Conservation (phyloP, 805 yeast genomes). For the Saitoella complicata region DNA sequence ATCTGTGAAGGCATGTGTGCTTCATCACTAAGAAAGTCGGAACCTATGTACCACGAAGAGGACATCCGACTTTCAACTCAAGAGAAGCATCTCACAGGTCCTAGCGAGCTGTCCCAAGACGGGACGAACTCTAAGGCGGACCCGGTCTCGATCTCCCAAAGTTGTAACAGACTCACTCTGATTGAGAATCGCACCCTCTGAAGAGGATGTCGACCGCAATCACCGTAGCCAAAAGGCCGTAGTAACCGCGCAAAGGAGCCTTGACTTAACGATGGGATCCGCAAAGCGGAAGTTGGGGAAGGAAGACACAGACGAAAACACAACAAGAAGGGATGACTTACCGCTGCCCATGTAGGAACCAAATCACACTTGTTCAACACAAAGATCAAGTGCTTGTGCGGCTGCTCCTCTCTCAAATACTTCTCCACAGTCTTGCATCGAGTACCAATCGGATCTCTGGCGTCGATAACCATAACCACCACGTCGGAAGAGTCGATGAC, state of each 20-base stretch:
- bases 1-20: constrained; percentile 14
- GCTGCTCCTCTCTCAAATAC: constrained; percentile 80
- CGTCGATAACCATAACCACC: constrained; percentile 89
- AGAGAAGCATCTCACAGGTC: constrained; percentile 37
- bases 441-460: constrained; percentile 94
- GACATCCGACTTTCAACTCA: constrained; percentile 57
- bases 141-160: constrained; percentile 68
- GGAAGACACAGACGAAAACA: constrained; percentile 9
- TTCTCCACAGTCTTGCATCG: constrained; percentile 88
- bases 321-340: constrained; percentile 37
- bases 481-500: constrained; percentile 97
- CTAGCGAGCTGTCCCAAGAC: constrained; percentile 31
- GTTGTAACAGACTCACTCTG: constrained; percentile 84
- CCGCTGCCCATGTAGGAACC: constrained; percentile 99
- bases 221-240: background rate
- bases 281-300: constrained; percentile 6
- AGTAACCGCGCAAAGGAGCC: constrained; percentile 16
- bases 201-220: no score
- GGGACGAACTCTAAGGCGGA: constrained; percentile 33
- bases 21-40: background rate
- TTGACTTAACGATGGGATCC: constrained; percentile 54
- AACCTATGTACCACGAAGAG: background rate
- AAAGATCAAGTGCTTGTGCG: constrained; percentile 89
- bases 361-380: constrained; percentile 94
- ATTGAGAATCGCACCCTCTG: constrained; percentile 20